Evolutionary conservation across 2,329 filamentous ascomycete species (phyloP).

Genomic region (Arthrobotrys sphaeroides): DNA sequence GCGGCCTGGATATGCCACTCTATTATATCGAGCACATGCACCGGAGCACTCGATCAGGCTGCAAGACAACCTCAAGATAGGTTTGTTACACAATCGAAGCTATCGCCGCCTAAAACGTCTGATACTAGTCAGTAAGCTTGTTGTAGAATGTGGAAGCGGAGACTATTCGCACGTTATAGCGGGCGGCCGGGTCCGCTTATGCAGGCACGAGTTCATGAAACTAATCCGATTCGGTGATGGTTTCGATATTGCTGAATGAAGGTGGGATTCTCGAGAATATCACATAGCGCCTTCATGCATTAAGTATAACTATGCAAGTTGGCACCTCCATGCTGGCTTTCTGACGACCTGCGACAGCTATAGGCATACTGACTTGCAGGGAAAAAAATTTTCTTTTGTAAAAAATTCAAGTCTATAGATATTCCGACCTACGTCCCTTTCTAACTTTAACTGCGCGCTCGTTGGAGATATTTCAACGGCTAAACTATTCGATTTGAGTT

Average conservation of each 20-base stretch:
- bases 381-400: not conserved
- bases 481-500: not conserved
- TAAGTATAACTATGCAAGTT: no score
- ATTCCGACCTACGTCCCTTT: not conserved
- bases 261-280: not conserved
- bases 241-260: not conserved
- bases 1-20: not conserved
- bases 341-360: no score
- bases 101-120: conserved; percentile 6
- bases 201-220: conserved; percentile 27
- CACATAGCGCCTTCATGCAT: not conserved
- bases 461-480: not conserved
- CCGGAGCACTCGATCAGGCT: conserved; percentile 17
- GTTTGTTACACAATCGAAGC: conserved; percentile 2
- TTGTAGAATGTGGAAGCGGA: conserved; percentile 35
- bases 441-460: not conserved
- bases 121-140: conserved; percentile 13
- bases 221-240: conserved; percentile 14
- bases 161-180: conserved; percentile 12
- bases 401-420: not conserved
- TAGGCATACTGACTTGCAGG: no score
- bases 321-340: not conserved
- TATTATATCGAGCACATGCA: not conserved
- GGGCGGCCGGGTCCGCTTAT: conserved; percentile 18
- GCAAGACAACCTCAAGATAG: conserved; percentile 7